A percentile compares a stretch with the other conserved stretches of the same genome.
phyloP scores from a whole-genome alignment of 2,329 filamentous ascomycete genomes.

The Nakataea oryzae region DNA sequence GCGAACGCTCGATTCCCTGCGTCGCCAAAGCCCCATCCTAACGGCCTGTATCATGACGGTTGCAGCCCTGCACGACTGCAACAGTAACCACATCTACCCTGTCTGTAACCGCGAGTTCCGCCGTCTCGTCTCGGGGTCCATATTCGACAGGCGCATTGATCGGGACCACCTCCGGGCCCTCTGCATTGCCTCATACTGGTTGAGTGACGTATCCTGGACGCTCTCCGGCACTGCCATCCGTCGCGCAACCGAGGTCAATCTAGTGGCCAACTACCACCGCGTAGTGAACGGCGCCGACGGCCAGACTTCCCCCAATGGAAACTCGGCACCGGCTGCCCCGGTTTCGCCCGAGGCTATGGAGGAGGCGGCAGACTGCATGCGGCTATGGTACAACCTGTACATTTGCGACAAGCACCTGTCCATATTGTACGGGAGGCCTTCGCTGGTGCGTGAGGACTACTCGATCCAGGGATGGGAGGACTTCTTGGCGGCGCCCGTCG shows the following conservation, averaged over 20 bases:
- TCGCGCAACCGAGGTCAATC: slow-evolving; percentile 34
- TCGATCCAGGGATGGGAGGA: slow-evolving; percentile 47
- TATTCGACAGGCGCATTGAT: slow-evolving; percentile 18
- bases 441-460: slow-evolving; percentile 46
- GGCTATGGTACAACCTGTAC: slow-evolving; percentile 51
- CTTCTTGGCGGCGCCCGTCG: slow-evolving; percentile 39
- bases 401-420: slow-evolving; percentile 53
- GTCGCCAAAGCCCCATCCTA: slow-evolving; percentile 42
- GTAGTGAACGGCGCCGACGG: slow-evolving; percentile 20
- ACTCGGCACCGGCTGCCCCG: neutral
- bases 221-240: slow-evolving; percentile 44
- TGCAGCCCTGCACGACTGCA: slow-evolving; percentile 45
- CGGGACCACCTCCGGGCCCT: slow-evolving; percentile 46
- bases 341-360: slow-evolving; percentile 13
- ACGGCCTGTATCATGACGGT: slow-evolving; percentile 46
- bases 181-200: slow-evolving; percentile 52
- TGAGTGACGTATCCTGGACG: slow-evolving; percentile 52
- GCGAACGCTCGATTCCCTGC: slow-evolving; percentile 36
- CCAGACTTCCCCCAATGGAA: neutral
- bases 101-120: slow-evolving; percentile 44
- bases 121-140: slow-evolving; percentile 33
- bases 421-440: slow-evolving; percentile 48
- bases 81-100: slow-evolving; percentile 38
- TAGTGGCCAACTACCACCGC: slow-evolving; percentile 29
- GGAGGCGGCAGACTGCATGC: slow-evolving; percentile 39